A percentile compares a stretch with the other conserved stretches of the same genome.
Evolutionary conservation across 2,329 filamentous ascomycete genomes (phyloP).

Genomic region (Thyridium curvatum): DNA sequence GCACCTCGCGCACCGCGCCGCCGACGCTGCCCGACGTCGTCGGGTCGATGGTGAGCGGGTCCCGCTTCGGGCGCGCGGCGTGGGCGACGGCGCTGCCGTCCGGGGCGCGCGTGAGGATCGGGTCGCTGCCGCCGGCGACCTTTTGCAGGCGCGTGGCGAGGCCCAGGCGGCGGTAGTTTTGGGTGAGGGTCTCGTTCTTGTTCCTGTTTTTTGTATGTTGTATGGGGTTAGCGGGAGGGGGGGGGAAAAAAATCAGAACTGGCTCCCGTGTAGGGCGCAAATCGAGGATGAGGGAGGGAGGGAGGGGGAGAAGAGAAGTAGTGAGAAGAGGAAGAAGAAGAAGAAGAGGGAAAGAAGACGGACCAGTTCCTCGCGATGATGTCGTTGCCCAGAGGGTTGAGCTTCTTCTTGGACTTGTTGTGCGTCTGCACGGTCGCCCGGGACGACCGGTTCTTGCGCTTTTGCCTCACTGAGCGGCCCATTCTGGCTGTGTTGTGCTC

Average conservation of each 20-base stretch:
- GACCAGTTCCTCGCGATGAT: slow-evolving; percentile 87
- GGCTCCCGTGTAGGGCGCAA: too few relatives aligned
- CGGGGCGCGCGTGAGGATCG: slow-evolving; percentile 8
- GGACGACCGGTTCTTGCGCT: slow-evolving; percentile 72
- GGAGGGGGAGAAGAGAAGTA: too few relatives aligned
- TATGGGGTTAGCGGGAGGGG: too few relatives aligned
- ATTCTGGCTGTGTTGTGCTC: slow-evolving; percentile 40
- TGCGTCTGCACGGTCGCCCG: slow-evolving; percentile 54
- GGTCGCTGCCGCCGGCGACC: slow-evolving; percentile 65
- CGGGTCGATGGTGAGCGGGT: not conserved
- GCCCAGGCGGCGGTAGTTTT: slow-evolving; percentile 88
- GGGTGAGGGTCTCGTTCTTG: slow-evolving; percentile 78
- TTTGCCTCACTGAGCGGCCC: slow-evolving; percentile 72
- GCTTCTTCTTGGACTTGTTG: slow-evolving; percentile 54
- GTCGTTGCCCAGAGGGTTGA: slow-evolving; percentile 69
- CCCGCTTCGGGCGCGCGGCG: slow-evolving; percentile 3
- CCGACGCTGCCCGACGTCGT: slow-evolving; percentile 10
- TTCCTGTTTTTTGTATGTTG: slow-evolving; percentile 65
- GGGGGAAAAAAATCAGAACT: too few relatives aligned
- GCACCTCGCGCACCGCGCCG: slow-evolving; percentile 51
- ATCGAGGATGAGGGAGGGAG: too few relatives aligned
- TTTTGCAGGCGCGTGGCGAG: slow-evolving; percentile 74
- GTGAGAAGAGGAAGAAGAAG: too few relatives aligned
- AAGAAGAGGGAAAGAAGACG: slow-evolving; percentile 13
- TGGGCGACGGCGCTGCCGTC: not conserved